Evolutionary conservation across 805 yeast species (phyloP).

Genomic region (Clavispora santaluciae): DNA sequence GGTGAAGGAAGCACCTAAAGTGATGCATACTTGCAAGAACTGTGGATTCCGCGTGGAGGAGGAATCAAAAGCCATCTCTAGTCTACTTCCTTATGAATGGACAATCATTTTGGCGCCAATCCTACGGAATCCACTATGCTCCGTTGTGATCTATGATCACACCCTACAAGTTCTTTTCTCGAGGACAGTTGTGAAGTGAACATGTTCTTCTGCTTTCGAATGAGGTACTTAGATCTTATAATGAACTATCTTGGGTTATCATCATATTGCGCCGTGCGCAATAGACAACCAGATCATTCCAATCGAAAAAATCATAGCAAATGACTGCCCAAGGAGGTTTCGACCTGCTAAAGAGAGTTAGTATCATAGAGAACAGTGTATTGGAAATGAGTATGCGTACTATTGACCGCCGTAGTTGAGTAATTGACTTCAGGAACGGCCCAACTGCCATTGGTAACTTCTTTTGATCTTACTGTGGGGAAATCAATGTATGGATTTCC

Average conservation of each 20-base stretch:
- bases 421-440: not conserved
- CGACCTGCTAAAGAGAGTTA: not conserved
- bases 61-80: slow-evolving; percentile 7
- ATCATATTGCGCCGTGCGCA: not conserved
- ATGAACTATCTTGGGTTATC: not conserved
- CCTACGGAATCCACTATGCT: slow-evolving; percentile 10
- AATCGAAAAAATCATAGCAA: not conserved
- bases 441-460: not conserved
- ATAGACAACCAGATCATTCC: not conserved
- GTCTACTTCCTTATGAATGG: slow-evolving; percentile 17
- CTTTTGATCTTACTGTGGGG: slow-evolving; percentile 16
- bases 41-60: slow-evolving; percentile 25
- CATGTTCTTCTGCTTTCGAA: not conserved
- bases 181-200: not conserved
- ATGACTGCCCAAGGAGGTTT: not conserved
- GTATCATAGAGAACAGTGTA: too few relatives aligned
- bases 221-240: not conserved
- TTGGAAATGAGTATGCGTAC: not conserved
- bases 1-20: slow-evolving; percentile 19
- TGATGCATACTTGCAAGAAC: slow-evolving; percentile 26
- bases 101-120: slow-evolving; percentile 14
- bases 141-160: slow-evolving; percentile 14
- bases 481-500: slow-evolving; percentile 32
- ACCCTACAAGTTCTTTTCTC: slow-evolving; percentile 10
- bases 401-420: not conserved